Conservation (phyloP, 2,329 filamentous ascomycete genomes). For the Aspergillus sp. region DNA sequence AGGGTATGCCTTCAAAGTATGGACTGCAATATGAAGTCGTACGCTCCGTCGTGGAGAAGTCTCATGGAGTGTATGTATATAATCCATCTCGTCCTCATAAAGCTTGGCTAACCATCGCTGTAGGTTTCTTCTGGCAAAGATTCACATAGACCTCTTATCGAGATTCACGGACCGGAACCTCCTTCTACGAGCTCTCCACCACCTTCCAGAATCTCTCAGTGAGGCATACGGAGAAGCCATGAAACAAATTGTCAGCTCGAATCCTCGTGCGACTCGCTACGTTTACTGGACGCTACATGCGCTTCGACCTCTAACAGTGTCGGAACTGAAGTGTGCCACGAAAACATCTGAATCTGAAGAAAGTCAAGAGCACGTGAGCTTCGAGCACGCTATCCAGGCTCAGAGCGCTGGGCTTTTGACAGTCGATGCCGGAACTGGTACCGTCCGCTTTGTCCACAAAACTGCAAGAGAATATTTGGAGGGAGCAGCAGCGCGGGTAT, state of each 20-base stretch:
- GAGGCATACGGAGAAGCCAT: constrained; percentile 27
- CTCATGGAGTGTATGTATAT: constrained; percentile 20
- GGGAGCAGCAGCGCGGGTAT: constrained; percentile 20
- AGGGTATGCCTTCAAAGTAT: constrained; percentile 1
- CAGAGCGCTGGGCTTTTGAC: constrained; percentile 19
- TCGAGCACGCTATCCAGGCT: constrained; percentile 12
- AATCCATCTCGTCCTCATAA: background rate
- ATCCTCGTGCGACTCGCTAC: constrained; percentile 13
- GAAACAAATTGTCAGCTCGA: constrained; percentile 21
- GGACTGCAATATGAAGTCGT: constrained; percentile 11
- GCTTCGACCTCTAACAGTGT: constrained; percentile 16
- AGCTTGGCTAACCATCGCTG: no score
- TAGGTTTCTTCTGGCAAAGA: constrained; percentile 23
- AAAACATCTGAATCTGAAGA: constrained; percentile 1
- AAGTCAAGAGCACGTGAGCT: constrained; percentile 3
- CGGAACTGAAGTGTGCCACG: constrained; percentile 17
- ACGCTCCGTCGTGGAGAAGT: constrained; percentile 16
- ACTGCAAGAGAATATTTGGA: constrained; percentile 25
- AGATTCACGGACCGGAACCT: constrained; percentile 15
- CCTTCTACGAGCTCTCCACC: constrained; percentile 16
- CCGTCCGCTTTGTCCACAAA: constrained; percentile 22
- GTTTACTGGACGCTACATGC: constrained; percentile 25
- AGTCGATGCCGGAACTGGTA: constrained; percentile 18
- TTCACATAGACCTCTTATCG: constrained; percentile 23
- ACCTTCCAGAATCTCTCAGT: constrained; percentile 20